These are phyloP conservation scores for Trichoderma sp. DNA, from an alignment of 2,329 filamentous ascomycete genomes.

Conservation along the genomic window DNA sequence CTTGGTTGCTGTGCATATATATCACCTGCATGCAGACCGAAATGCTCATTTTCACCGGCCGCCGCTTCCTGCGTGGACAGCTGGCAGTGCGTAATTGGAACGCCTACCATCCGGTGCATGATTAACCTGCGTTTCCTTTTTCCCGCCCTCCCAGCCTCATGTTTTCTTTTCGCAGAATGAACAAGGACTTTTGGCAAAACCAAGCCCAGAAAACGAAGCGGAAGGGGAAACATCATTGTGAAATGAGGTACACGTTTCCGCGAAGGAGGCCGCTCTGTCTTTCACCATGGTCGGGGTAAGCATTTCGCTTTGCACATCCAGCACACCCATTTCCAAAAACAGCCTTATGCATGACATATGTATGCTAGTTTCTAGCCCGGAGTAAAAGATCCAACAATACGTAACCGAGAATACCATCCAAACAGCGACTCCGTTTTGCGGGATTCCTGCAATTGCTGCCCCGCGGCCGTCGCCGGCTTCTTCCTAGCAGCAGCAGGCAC, in stretches of 20 bases:
- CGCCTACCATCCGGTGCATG: neutral
- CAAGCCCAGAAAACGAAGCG: neutral
- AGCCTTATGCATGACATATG: constrained; percentile 9
- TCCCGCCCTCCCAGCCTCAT: neutral
- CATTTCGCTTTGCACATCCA: neutral
- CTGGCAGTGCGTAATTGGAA: constrained; percentile 21
- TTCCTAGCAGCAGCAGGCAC: constrained; percentile 6
- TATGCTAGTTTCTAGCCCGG: neutral
- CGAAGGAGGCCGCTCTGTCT: neutral
- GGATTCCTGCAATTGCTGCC: neutral
- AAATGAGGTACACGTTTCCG: neutral
- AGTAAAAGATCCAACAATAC: neutral
- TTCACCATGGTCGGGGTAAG: constrained; percentile 16
- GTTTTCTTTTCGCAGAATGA: neutral
- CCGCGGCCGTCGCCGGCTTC: neutral
- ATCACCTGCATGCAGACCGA: constrained; percentile 21
- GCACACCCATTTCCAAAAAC: neutral
- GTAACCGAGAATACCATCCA: constrained; percentile 4
- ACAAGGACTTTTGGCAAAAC: neutral
- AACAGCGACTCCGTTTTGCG: neutral
- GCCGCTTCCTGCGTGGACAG: constrained; percentile 17
- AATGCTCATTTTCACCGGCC: constrained; percentile 8
- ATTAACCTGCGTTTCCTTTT: neutral
- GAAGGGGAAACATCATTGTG: neutral
- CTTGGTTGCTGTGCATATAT: constrained; percentile 10